Base-by-base conservation (phyloP, 441 rosid species). In the Populus hybrid region DNA sequence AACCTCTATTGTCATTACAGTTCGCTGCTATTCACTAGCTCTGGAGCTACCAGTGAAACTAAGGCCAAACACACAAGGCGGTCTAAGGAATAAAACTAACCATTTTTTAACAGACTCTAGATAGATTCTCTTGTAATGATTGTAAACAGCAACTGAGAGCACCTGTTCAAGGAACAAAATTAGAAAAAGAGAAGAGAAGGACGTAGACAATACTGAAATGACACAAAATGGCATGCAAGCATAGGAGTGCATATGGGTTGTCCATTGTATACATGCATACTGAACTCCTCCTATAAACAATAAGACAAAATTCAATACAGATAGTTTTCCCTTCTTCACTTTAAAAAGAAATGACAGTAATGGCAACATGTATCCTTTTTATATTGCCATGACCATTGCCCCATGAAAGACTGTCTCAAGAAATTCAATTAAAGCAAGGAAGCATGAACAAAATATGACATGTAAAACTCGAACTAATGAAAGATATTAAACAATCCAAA, bases 101-200 rank as follows among this genome's bases (percentile, higher is more conserved):
- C 93, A 89, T 85, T 89, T 93, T 79, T 86, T 87, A 63, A 53
- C 73, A 33, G 98, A 88, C 68, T 92, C 99, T 8, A 84, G 87
- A 84, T 89, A 79, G 66, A 95, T 90, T 85, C 99, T 91, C 89
- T 89, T 92, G 78, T 93, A 95, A 84, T 95, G 99, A 87, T 95
- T 95, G 89, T 92, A 95, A 74, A 95, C 98, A 24, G 97, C 99
- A 78, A 93, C 99, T 3, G 99, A 87, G 64, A 95, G 97, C 81
- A 95, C 98, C 99, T 95, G 90, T 69, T 84, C 53, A 79, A 68
- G 63, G 64, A 9, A 69, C 64, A 76, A 33, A 75, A 45, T 75
- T 50, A 81, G 59, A 36, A 35, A 21, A 38, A 61, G 18, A 8
- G 53, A 18, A 21, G 71, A 40, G 36, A 61, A 7, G 4, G 23